A percentile compares a stretch with the other conserved stretches of the same genome.
These are phyloP conservation scores for Fusarium chlamydosporum DNA, from an alignment of 2,329 filamentous ascomycete species.

Conservation along the genomic window DNA sequence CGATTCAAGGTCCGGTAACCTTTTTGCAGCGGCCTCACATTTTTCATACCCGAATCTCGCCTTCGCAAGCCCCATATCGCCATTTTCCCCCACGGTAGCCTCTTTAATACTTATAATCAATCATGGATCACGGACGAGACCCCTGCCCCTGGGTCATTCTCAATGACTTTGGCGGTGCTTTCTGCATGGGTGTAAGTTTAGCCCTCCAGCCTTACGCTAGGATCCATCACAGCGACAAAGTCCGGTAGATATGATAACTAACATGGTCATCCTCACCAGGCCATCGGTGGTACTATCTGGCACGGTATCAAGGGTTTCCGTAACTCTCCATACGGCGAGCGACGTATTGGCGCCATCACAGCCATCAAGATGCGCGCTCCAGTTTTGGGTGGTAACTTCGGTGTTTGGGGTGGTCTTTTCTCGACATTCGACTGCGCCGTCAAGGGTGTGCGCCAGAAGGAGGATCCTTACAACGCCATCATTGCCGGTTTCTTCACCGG, in stretches of 20 bases:
- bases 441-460: constrained; percentile 94
- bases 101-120: constrained; percentile 27
- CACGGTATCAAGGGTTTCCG: constrained; percentile 96
- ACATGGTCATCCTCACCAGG: constrained; percentile 59
- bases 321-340: constrained; percentile 91
- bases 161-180: constrained; percentile 97
- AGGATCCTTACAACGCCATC: constrained; percentile 98
- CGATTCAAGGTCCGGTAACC: constrained; percentile 37
- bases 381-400: constrained; percentile 97
- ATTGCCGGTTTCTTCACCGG: constrained; percentile 98
- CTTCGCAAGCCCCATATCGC: constrained; percentile 30
- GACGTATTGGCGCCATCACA: constrained; percentile 94
- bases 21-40: constrained; percentile 43
- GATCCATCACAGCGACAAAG: constrained; percentile 20
- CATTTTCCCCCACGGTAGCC: constrained; percentile 6
- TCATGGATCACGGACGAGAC: constrained; percentile 95
- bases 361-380: constrained; percentile 98
- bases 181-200: constrained; percentile 88
- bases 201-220: constrained; percentile 8
- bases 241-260: constrained; percentile 22
- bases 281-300: constrained; percentile 88
- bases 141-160: constrained; percentile 97
- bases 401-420: constrained; percentile 97
- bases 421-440: constrained; percentile 96
- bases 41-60: constrained; percentile 40